These are phyloP conservation scores for Hanseniaspora lindneri DNA, from an alignment of 805 yeast genomes.

Conservation along the genomic window DNA sequence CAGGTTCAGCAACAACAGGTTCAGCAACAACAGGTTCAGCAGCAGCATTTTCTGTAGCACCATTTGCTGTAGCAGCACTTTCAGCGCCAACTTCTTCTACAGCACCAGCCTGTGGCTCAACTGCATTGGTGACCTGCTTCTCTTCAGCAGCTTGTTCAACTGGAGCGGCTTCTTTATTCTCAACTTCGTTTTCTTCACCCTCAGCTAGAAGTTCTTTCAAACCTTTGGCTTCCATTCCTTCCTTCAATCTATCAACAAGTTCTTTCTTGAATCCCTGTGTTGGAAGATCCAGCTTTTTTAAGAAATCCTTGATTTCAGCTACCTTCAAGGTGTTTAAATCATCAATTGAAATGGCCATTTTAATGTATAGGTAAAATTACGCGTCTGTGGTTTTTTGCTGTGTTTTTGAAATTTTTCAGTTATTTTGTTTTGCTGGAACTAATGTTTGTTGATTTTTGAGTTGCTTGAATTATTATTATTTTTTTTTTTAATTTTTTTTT, in stretches of 20 bases:
- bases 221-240: conserved; percentile 36
- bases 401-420: background rate
- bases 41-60: background rate
- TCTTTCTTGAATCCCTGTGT: conserved; percentile 74
- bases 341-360: conserved; percentile 30
- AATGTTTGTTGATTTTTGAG: too few relatives aligned
- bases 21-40: conserved; percentile 16
- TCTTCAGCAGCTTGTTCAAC: conserved; percentile 11
- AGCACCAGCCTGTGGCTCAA: background rate
- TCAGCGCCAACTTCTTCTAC: conserved; percentile 15
- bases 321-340: conserved; percentile 60
- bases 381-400: background rate
- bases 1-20: background rate
- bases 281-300: conserved; percentile 56
- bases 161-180: conserved; percentile 2
- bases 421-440: background rate
- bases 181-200: background rate
- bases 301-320: conserved; percentile 67
- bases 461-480: too few relatives aligned
- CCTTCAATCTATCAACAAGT: conserved; percentile 51
- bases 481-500: too few relatives aligned
- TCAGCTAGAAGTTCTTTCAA: conserved; percentile 19
- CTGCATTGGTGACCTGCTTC: conserved; percentile 6
- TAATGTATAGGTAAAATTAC: too few relatives aligned
- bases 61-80: conserved; percentile 3